A percentile compares a stretch with the other conserved stretches of the same genome.
phyloP scores from a whole-genome alignment of 2,329 filamentous ascomycete genomes.

The Fusarium lateritium region DNA sequence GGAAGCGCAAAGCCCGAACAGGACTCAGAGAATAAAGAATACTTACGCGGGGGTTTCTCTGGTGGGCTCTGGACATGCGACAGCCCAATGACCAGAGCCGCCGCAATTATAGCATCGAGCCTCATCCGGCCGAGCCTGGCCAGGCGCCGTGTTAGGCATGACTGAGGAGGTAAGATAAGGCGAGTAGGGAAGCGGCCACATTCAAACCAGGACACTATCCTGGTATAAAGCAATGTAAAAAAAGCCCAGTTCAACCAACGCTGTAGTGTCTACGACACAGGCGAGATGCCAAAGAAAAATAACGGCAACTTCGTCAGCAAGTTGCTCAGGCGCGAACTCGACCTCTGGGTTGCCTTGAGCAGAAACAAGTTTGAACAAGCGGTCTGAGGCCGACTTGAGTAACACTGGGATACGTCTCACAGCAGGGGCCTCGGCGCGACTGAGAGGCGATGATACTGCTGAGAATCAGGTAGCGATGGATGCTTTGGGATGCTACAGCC shows the following conservation, averaged over 20 bases:
- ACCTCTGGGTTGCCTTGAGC: neutral
- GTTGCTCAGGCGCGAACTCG: constrained; percentile 29
- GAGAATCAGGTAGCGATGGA: constrained; percentile 18
- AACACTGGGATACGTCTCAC: constrained; percentile 40
- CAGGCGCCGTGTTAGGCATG: constrained; percentile 52
- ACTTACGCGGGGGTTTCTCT: constrained; percentile 67
- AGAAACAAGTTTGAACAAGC: constrained; percentile 29
- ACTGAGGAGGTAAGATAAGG: constrained; percentile 4
- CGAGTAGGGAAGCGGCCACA: neutral
- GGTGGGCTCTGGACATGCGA: constrained; percentile 67
- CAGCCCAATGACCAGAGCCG: constrained; percentile 64
- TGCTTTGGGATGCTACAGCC: constrained; percentile 36
- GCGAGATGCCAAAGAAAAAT: constrained; percentile 15
- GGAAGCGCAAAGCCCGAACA: neutral
- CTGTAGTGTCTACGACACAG: constrained; percentile 18
- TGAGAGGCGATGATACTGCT: constrained; percentile 11
- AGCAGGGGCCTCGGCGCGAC: constrained; percentile 17
- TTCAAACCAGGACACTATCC: constrained; percentile 19
- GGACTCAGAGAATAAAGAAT: neutral
- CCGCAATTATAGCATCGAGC: constrained; percentile 70
- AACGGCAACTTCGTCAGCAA: constrained; percentile 22
- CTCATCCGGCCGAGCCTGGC: constrained; percentile 54
- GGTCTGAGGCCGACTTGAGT: constrained; percentile 37
- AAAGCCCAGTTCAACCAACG: constrained; percentile 6
- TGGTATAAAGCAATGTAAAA: neutral